Percentiles rank a stretch among this genome's conserved stretches.
Conservation (phyloP, 805 yeast genomes). For the Metschnikowia anglica region DNA sequence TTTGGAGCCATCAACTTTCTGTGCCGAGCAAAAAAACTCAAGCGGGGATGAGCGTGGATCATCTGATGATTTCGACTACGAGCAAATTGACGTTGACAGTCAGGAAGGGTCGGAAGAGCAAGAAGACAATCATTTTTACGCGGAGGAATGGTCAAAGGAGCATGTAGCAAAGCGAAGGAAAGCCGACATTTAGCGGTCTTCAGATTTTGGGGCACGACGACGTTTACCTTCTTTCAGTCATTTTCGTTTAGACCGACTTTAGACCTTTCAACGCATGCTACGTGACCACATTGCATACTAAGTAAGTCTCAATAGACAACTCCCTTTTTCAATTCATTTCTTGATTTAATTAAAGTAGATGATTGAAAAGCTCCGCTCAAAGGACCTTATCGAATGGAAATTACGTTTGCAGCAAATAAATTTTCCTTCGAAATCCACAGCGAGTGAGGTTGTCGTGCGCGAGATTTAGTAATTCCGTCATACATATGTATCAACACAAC, state of each 20-base stretch:
- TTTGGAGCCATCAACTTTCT: constrained; percentile 2
- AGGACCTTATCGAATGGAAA: too few species aligned
- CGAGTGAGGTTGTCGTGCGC: not conserved
- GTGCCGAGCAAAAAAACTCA: not conserved
- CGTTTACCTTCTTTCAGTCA: not conserved
- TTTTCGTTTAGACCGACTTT: not conserved
- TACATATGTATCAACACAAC: too few species aligned
- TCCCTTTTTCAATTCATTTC: too few species aligned
- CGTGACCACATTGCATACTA: too few species aligned
- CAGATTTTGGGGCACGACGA: too few species aligned
- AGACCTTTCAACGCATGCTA: not conserved
- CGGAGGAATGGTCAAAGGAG: constrained; percentile 17
- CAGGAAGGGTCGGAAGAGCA: constrained; percentile 19
- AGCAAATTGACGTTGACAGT: constrained; percentile 17
- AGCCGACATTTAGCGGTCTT: not conserved
- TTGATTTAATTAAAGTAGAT: too few species aligned
- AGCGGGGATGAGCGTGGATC: constrained; percentile 10
- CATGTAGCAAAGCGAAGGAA: constrained; percentile 7
- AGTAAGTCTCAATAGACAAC: too few species aligned
- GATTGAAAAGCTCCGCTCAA: too few species aligned
- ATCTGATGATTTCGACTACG: constrained; percentile 17
- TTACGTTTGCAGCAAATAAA: too few species aligned
- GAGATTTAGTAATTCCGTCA: not conserved
- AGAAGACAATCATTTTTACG: constrained; percentile 18
- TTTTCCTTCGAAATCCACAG: too few species aligned